Conservation (phyloP, 306 rosid species). For the Vicia villosa region DNA sequence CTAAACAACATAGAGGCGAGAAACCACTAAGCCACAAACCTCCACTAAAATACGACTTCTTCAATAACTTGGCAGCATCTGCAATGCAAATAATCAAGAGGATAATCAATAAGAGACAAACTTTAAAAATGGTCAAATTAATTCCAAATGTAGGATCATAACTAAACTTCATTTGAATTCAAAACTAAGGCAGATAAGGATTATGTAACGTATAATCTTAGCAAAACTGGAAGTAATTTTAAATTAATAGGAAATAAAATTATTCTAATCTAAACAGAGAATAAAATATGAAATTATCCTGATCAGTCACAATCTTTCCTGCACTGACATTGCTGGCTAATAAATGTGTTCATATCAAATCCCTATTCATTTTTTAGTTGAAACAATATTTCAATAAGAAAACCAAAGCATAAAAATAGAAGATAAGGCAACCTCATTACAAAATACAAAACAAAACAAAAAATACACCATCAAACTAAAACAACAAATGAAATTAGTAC, state of each 20-base stretch:
- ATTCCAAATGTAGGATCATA: not conserved
- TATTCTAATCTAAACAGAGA: not conserved
- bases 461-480: not conserved
- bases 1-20: slow-evolving; percentile 24
- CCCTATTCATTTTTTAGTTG: not conserved
- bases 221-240: not conserved
- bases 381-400: not conserved
- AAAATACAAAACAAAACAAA: not conserved
- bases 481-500: slow-evolving; percentile 13
- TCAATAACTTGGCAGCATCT: slow-evolving; percentile 85
- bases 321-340: not conserved
- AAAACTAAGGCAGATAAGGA: not conserved
- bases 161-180: slow-evolving; percentile 12
- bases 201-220: not conserved
- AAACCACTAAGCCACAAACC: slow-evolving; percentile 58
- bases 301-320: not conserved
- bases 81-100: slow-evolving; percentile 39
- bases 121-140: not conserved
- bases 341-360: not conserved
- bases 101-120: slow-evolving; percentile 29
- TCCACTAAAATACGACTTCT: slow-evolving; percentile 90
- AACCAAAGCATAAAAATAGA: not conserved
- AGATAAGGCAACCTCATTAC: slow-evolving; percentile 4
- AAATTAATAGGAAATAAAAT: not conserved
- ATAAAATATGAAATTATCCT: not conserved